A percentile compares a stretch with the other conserved stretches of the same genome.
phyloP scores from a whole-genome alignment of 495 filamentous ascomycete species.

The Amphirosellinia nigrospora region DNA sequence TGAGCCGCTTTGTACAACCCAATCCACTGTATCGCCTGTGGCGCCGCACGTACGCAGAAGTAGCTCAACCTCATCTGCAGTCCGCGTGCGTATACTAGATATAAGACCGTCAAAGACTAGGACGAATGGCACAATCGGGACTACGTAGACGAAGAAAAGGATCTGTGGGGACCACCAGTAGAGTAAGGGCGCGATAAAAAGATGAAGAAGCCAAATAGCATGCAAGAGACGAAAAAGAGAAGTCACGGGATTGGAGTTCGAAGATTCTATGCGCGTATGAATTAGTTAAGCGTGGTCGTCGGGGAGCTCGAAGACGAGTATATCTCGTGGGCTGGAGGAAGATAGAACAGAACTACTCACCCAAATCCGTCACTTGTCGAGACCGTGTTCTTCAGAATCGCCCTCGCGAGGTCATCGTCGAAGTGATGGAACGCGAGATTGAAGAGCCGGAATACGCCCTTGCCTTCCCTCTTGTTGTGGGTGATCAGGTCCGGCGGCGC shows the following conservation, averaged over 20 bases:
- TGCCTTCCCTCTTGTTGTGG: constrained; percentile 38
- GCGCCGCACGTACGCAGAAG: constrained; percentile 59
- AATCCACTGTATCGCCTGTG: constrained; percentile 47
- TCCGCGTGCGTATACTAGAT: constrained; percentile 68
- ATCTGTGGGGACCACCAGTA: constrained; percentile 64
- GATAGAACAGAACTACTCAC: constrained; percentile 44
- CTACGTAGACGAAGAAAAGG: constrained; percentile 67
- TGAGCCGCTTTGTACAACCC: constrained; percentile 61
- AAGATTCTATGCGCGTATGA: constrained; percentile 60
- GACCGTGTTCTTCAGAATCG: constrained; percentile 66
- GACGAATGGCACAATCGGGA: constrained; percentile 69
- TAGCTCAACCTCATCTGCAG: constrained; percentile 64
- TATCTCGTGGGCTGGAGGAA: constrained; percentile 15
- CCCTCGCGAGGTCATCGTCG: constrained; percentile 62
- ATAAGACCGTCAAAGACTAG: constrained; percentile 71
- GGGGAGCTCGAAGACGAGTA: background rate
- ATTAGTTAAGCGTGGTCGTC: background rate
- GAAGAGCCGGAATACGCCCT: constrained; percentile 67
- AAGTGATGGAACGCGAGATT: constrained; percentile 83
- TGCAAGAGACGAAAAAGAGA: constrained; percentile 59
- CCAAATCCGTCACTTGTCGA: constrained; percentile 69
- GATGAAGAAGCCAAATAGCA: constrained; percentile 60
- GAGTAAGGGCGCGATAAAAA: constrained; percentile 56
- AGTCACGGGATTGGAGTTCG: constrained; percentile 69
- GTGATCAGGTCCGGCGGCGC: constrained; percentile 52